Conservation (phyloP, 306 rosid genomes). For the Vigna hirtella region DNA sequence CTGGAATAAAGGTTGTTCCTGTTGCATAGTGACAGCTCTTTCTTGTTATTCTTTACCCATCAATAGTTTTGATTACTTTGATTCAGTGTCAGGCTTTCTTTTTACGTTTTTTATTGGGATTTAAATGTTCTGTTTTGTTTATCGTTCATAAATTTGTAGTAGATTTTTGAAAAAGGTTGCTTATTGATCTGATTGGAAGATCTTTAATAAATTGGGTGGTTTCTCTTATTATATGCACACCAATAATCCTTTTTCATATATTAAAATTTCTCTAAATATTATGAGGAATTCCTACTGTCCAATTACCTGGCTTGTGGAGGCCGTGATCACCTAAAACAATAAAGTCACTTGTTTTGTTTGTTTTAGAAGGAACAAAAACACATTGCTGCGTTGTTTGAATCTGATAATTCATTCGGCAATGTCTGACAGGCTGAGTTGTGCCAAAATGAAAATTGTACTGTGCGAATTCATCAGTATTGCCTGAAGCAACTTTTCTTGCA, state of each 20-base stretch:
- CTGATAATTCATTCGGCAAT: conserved; percentile 41
- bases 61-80: conserved; percentile 25
- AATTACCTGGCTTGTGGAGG: background rate
- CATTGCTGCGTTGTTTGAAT: conserved; percentile 34
- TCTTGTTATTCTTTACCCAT: background rate
- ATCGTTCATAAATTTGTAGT: background rate
- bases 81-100: conserved; percentile 13
- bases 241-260: background rate
- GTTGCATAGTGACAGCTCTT: conserved; percentile 34
- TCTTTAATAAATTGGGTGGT: conserved; percentile 22
- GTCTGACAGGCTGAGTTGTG: conserved; percentile 75
- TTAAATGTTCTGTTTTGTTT: conserved; percentile 24
- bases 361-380: conserved; percentile 7
- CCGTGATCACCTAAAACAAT: conserved; percentile 23
- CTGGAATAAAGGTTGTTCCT: conserved; percentile 82
- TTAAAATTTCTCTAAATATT: background rate
- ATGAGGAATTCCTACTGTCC: background rate
- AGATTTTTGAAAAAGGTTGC: conserved; percentile 2
- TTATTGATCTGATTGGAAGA: background rate
- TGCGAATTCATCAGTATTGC: conserved; percentile 81
- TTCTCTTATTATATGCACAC: conserved; percentile 14
- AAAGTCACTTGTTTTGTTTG: conserved; percentile 14
- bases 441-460: conserved; percentile 68
- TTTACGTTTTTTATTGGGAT: conserved; percentile 11
- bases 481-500: conserved; percentile 65